Percentiles rank a stretch among this genome's conserved stretches.
phyloP scores from a whole-genome alignment of 768 basidiomycete genomes.

The Rhodotorula sphaerocarpa region DNA sequence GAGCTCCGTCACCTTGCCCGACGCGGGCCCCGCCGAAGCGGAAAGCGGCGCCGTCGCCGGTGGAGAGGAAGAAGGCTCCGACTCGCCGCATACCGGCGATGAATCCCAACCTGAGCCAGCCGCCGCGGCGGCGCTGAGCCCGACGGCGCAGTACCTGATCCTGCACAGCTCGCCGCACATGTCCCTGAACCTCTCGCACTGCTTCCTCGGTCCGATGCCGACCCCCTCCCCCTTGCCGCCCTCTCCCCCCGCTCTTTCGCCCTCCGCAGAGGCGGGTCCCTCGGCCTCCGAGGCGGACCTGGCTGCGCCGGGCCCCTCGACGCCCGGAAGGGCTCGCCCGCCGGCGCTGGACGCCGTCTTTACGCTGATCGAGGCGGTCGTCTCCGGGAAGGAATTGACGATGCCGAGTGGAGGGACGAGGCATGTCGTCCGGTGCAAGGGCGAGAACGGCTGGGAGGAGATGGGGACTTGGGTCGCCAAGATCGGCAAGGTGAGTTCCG shows the following conservation, averaged over 20 bases:
- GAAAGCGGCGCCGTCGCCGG: no score
- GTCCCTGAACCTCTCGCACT: constrained; percentile 14
- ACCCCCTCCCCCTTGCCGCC: constrained; percentile 3
- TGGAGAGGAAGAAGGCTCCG: no score
- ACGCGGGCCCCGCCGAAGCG: not conserved
- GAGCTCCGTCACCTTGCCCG: not conserved
- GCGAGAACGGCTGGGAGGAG: constrained; percentile 21
- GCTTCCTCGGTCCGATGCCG: constrained; percentile 35
- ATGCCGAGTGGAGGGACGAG: constrained; percentile 13
- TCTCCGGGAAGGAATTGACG: not conserved
- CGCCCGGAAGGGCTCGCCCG: not conserved
- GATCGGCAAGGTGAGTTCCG: constrained; percentile 17
- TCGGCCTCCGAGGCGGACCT: not conserved
- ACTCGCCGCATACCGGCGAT: no score
- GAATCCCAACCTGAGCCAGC: no score
- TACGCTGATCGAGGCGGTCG: constrained; percentile 30
- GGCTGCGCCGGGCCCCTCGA: no score
- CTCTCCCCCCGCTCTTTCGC: not conserved
- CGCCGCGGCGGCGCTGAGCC: no score
- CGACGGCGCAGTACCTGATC: constrained; percentile 16
- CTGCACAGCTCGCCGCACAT: constrained; percentile 17
- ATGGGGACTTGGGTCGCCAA: constrained; percentile 23
- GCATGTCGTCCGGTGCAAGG: constrained; percentile 19
- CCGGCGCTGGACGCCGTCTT: constrained; percentile 22
- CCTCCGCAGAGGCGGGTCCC: not conserved